Base-by-base conservation (phyloP, 1,139 yeast species). In the Yamadazyma conglobata region DNA sequence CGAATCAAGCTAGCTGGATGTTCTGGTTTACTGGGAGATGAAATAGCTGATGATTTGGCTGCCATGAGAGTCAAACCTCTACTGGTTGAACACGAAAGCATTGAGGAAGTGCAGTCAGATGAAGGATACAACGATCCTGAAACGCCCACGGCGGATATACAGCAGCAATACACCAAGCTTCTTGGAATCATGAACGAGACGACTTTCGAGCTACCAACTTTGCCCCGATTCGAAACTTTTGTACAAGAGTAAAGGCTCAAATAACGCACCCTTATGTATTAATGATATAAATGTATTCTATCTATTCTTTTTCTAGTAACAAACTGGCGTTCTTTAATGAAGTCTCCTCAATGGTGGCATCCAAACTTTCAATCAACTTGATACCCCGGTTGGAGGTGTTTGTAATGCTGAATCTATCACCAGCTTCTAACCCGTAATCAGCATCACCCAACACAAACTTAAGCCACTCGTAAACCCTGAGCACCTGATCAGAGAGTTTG, bases 261-360 rank as follows among this genome's bases (percentile, higher is more conserved):
- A n/a, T n/a, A n/a, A n/a, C n/a, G n/a, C n/a, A n/a, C n/a, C n/a
- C n/a, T n/a, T n/a, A n/a, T n/a, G n/a, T n/a, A n/a, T n/a, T n/a
- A n/a, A n/a, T n/a, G 11, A 11, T 15, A 22, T 10, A 21, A 21
- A 23, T n/a, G 5, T 7, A 14, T 9, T 4, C 16, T 15, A 24
- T 11, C 31, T 44, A 57, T 22, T 58, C 64, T 35, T 56, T 57
- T 46, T 91, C 97, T 27, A 89, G 67, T 35, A 88, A 60, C 10
- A 91, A 62, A 31, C 89, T 80, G 24, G 95, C 88, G 54, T 88
- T 91, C 49, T 79, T 77, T 42, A 93, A 69, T 2, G 86, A 88
- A 0, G 91, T 86, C 5, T 76, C 84, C 28, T 69, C 78, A n/a
- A 91, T 71, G 2, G 87, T 73, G 38, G 59, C 47, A 29, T 75